phyloP scores from a whole-genome alignment of 495 filamentous ascomycete genomes.

The Penicillium canariense region DNA sequence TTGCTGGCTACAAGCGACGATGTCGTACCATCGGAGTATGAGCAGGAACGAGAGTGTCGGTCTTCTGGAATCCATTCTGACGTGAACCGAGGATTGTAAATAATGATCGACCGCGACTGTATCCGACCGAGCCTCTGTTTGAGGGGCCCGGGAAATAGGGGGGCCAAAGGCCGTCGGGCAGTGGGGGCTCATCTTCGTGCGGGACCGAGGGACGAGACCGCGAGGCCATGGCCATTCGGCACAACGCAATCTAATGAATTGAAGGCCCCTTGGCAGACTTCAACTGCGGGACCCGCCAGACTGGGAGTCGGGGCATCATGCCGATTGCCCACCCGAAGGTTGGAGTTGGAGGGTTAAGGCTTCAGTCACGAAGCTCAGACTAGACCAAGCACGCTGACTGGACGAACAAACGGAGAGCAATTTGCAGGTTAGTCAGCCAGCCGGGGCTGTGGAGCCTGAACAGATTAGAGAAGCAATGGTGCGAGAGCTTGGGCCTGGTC shows the following conservation, averaged over 20 bases:
- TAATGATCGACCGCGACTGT: conserved; percentile 2
- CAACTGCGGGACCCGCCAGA: conserved; percentile 10
- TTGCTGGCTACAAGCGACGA: not conserved
- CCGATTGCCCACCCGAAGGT: not conserved
- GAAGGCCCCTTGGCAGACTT: conserved; percentile 7
- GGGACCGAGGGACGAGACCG: conserved; percentile 10
- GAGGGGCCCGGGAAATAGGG: not conserved
- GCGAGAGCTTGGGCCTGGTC: conserved; percentile 10
- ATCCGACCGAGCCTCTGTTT: not conserved
- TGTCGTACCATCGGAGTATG: no score
- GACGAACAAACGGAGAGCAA: not conserved
- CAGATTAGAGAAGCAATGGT: not conserved
- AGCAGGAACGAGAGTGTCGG: not conserved
- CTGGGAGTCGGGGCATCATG: not conserved
- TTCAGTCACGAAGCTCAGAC: not conserved
- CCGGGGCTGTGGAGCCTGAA: not conserved
- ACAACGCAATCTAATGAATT: conserved; percentile 7
- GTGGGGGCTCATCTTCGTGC: conserved; percentile 22
- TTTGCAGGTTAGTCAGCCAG: conserved; percentile 17
- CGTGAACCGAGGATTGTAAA: not conserved
- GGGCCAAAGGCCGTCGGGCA: not conserved
- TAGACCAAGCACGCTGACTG: not conserved
- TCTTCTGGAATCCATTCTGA: not conserved
- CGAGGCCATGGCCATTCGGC: conserved; percentile 8
- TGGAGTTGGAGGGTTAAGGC: no score